phyloP scores from a whole-genome alignment of 345 rosid genomes.

The Clarkia xantiana region DNA sequence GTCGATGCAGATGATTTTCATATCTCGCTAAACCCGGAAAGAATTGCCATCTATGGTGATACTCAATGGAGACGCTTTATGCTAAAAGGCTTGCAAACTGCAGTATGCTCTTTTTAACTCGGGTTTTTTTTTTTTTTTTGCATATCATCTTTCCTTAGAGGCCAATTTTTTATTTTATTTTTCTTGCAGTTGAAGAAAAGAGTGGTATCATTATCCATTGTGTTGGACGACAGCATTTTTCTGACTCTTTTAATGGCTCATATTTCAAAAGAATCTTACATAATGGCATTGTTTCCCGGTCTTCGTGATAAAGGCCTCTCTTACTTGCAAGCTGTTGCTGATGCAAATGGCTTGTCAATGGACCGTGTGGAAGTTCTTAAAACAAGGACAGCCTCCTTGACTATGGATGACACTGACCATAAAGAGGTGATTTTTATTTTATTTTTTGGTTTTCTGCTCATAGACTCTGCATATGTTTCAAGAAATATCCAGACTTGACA shows the following conservation, averaged over 20 bases:
- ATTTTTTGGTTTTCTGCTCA: not conserved
- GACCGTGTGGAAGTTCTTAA: conserved; percentile 37
- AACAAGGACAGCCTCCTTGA: conserved; percentile 30
- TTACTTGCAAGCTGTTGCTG: conserved; percentile 52
- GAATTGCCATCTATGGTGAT: conserved; percentile 69
- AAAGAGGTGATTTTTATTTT: conserved; percentile 29
- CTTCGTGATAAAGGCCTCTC: conserved; percentile 39
- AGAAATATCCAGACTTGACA: too few species aligned
- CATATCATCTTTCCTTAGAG: too few species aligned
- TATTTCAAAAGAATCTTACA: conserved; percentile 32
- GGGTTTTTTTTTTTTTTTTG: not conserved
- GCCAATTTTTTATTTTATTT: not conserved
- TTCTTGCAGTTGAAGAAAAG: conserved; percentile 53
- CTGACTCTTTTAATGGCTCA: conserved; percentile 41
- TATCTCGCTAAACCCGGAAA: conserved; percentile 55
- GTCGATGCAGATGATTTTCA: conserved; percentile 25
- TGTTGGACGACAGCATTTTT: conserved; percentile 78
- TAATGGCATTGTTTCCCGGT: conserved; percentile 62
- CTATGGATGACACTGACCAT: conserved; percentile 28
- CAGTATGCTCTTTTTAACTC: conserved; percentile 32
- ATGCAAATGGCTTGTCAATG: conserved; percentile 40
- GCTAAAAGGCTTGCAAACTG: conserved; percentile 37
- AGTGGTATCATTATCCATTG: conserved; percentile 39
- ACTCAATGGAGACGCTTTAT: conserved; percentile 46
- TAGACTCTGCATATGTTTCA: too few species aligned